These are phyloP conservation scores for Penicillium paradoxum DNA, from an alignment of 495 filamentous ascomycete genomes.

Conservation along the genomic window DNA sequence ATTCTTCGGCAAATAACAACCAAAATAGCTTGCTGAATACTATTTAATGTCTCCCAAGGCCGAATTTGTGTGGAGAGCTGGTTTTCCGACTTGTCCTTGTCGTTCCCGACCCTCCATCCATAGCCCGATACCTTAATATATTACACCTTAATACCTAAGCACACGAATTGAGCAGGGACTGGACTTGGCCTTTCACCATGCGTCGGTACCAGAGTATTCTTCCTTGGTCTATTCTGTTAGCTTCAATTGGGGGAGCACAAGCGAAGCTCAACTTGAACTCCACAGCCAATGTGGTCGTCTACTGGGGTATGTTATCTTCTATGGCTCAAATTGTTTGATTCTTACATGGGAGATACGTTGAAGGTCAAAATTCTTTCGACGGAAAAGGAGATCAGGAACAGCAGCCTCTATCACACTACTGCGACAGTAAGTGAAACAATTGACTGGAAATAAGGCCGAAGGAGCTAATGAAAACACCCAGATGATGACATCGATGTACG, in stretches of 20 bases:
- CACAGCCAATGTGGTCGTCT: constrained; percentile 51
- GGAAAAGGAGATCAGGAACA: constrained; percentile 44
- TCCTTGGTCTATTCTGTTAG: constrained; percentile 22
- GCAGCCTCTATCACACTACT: constrained; percentile 52
- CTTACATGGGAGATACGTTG: not conserved
- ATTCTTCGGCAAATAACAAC: constrained; percentile 16
- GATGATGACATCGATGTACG: constrained; percentile 40
- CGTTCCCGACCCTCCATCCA: not conserved
- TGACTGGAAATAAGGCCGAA: too few relatives aligned
- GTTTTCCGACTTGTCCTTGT: not conserved
- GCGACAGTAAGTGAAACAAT: constrained; percentile 43
- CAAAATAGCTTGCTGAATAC: constrained; percentile 12
- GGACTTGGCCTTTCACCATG: constrained; percentile 17
- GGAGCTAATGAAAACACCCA: constrained; percentile 1
- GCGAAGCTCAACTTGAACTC: constrained; percentile 42
- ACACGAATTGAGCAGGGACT: not conserved
- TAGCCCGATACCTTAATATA: not conserved
- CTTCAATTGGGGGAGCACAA: constrained; percentile 30
- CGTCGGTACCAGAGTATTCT: constrained; percentile 22
- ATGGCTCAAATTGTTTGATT: not conserved
- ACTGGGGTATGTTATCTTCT: constrained; percentile 49
- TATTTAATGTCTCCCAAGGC: constrained; percentile 15
- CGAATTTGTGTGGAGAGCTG: not conserved
- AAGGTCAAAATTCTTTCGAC: constrained; percentile 57
- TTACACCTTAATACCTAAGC: constrained; percentile 4